Evolutionary conservation across 441 rosid genomes (phyloP), one percentile per base, ranked within the genome.

Genomic region (Adansonia rubrostipa): DNA sequence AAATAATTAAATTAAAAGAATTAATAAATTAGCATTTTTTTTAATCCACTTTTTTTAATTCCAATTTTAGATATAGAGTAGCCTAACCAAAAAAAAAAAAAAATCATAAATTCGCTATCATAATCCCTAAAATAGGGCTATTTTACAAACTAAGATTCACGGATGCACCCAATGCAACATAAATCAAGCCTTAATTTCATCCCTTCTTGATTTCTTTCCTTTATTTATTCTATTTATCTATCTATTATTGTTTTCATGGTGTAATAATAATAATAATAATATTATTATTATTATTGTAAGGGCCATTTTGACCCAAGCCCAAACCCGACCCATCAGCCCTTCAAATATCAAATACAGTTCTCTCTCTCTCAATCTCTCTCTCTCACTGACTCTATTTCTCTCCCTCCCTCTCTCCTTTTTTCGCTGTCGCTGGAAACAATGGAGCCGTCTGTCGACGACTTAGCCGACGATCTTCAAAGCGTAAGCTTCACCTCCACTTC

Each of bases 381-480:
- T 1, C 54, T 36, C 67, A 11, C 76, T 19, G 13, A 0, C 19
- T 4, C 13, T 8, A 56, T 9, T 40, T 57, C 71, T 1, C 61
- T 22, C 68, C 48, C 45, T 50, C 63, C 13, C 71, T 0, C 71
- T 42, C 69, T 68, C 57, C 73, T 73, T 76, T 44, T 15, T 2
- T n/a, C 68, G 10, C 82, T 22, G 56, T 71, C 58, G 48, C 74
- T 75, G 73, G 70, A 75, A 62, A 3, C 42, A 78, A 94, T 95
- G 98, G 97, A 95, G 88, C 92, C 93, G 47, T 86, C 85, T 84
- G 81, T 77, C 1, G 98, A 93, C 81, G 99, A 92, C 78, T 81
- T 93, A 62, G 88, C 94, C 78, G 98, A 95, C 86, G 97, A 92
- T 77, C 91, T 95, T 11, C 99, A 91, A 75, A 93, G 98, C 84